Conservation (phyloP, 371 early-diverging fungal genomes). For the Mucor lusitanicus region DNA sequence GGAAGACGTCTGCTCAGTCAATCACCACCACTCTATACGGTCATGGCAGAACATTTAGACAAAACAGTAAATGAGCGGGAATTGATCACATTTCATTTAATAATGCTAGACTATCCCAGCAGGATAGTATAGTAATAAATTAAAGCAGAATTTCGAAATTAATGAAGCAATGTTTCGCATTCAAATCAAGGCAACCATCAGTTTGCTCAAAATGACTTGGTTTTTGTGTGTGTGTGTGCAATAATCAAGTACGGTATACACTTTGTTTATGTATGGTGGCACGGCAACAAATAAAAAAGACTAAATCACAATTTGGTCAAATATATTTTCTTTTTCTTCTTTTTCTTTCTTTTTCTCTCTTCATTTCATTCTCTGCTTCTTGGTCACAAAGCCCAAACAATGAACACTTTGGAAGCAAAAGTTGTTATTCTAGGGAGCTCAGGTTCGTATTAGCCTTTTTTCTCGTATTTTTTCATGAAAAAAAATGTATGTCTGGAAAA, state of each 20-base stretch:
- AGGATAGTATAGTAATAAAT: not conserved
- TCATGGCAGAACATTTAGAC: not conserved
- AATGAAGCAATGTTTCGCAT: not conserved
- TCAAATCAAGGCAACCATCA: not conserved
- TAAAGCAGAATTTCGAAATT: not conserved
- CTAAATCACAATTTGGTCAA: not conserved
- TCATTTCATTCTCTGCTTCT: not conserved
- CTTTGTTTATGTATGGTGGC: not conserved
- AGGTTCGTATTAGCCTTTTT: slow-evolving; percentile 41
- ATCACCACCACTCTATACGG: no score
- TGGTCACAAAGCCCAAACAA: not conserved
- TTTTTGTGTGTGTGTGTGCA: not conserved
- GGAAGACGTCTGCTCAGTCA: no score
- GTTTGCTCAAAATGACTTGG: not conserved
- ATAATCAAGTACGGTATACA: not conserved
- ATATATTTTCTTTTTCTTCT: not conserved
- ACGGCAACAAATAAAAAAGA: not conserved
- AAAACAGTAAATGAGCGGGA: not conserved
- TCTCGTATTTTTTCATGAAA: not conserved
- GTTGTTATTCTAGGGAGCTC: slow-evolving; percentile 69
- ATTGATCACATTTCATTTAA: not conserved
- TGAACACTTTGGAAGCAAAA: slow-evolving; percentile 61
- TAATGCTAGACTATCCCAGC: not conserved
- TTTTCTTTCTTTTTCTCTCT: slow-evolving; percentile 3
- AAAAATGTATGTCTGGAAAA: not conserved